phyloP scores from a whole-genome alignment of 345 rosid species.

The Alliaria petiolata region DNA sequence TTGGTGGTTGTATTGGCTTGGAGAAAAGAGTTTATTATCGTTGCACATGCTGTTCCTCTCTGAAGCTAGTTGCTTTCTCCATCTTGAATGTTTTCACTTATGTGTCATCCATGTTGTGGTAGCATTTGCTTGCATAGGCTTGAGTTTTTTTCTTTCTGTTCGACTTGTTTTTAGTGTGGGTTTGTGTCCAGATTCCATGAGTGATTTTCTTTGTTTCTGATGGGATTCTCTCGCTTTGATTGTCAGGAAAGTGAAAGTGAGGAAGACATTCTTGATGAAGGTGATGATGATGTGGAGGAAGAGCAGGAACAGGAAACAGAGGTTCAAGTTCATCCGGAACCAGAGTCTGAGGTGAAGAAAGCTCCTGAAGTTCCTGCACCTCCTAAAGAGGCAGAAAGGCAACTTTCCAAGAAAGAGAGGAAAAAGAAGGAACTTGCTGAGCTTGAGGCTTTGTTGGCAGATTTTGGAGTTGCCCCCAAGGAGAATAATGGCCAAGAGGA shows the following conservation, averaged over 20 bases:
- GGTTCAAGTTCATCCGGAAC: constrained; percentile 33
- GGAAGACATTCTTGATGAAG: constrained; percentile 72
- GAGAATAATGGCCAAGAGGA: constrained; percentile 53
- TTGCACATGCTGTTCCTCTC: too few species aligned
- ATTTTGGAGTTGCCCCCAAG: constrained; percentile 47
- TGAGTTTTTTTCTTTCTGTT: neutral
- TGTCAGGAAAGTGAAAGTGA: constrained; percentile 86
- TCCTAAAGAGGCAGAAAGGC: constrained; percentile 75
- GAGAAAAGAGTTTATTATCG: neutral
- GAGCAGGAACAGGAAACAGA: constrained; percentile 67
- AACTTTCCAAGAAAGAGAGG: constrained; percentile 86
- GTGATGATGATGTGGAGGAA: constrained; percentile 81
- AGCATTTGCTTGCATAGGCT: neutral
- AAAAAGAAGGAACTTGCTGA: constrained; percentile 90
- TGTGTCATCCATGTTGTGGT: neutral
- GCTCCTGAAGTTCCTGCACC: constrained; percentile 46
- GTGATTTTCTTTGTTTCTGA: neutral
- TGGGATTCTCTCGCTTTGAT: constrained; percentile 5
- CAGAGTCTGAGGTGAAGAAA: constrained; percentile 52
- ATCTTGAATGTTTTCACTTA: neutral
- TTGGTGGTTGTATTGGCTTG: neutral
- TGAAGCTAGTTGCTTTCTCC: neutral
- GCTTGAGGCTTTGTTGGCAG: constrained; percentile 87
- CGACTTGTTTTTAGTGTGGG: neutral
- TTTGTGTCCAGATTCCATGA: neutral